phyloP scores from a whole-genome alignment of 164 flowering plant species.

The Umbellularia californica region DNA sequence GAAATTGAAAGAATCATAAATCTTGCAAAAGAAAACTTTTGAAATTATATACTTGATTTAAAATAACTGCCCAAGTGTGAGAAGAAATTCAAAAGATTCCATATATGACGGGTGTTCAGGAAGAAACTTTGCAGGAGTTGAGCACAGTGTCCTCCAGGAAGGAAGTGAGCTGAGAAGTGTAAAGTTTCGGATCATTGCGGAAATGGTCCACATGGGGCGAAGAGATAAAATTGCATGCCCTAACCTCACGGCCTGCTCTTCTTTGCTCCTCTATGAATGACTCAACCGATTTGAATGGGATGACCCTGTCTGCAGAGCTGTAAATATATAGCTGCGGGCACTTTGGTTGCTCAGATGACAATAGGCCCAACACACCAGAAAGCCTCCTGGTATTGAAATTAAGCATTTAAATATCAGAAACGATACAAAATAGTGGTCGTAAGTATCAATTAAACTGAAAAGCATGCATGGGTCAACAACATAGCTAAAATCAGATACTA shows the following conservation, averaged over 20 bases:
- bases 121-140: conserved; percentile 33
- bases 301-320: conserved; percentile 87
- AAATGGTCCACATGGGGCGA: conserved; percentile 98
- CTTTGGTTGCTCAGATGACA: conserved; percentile 68
- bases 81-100: no score
- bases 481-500: neutral
- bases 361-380: conserved; percentile 51
- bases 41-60: no score
- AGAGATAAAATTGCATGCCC: conserved; percentile 78
- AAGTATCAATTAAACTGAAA: neutral
- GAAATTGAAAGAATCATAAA: no score
- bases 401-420: neutral
- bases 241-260: conserved; percentile 70
- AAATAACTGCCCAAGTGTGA: no score
- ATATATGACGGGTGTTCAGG: conserved; percentile 2
- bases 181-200: conserved; percentile 42
- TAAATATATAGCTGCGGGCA: conserved; percentile 87
- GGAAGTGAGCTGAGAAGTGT: conserved; percentile 68
- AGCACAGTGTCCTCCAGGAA: conserved; percentile 81
- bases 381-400: conserved; percentile 67
- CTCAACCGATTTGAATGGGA: conserved; percentile 78
- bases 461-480: neutral
- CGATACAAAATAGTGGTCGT: neutral
- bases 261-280: conserved; percentile 78
- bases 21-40: no score